Conservation (phyloP, 495 filamentous ascomycete genomes). For the Xylaria castorea region DNA sequence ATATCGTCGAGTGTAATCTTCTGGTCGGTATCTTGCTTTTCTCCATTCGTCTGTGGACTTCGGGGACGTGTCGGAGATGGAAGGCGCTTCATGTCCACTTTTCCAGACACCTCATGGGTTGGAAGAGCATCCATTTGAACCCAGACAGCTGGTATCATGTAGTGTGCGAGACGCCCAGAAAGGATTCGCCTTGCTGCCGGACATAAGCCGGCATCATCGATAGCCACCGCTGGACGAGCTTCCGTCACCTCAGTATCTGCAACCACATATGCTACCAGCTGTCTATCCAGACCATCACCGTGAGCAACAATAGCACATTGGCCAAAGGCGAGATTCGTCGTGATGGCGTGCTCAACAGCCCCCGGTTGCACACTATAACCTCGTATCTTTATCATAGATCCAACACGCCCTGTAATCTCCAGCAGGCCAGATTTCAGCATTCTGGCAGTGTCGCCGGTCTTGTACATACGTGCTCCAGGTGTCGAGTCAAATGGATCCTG, state of each 20-base stretch:
- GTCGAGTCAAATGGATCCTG: slow-evolving; percentile 50
- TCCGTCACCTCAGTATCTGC: slow-evolving; percentile 58
- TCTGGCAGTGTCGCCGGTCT: slow-evolving; percentile 73
- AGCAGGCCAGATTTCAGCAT: slow-evolving; percentile 66
- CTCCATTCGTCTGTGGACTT: slow-evolving; percentile 39
- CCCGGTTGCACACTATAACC: slow-evolving; percentile 72
- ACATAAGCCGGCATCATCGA: slow-evolving; percentile 67
- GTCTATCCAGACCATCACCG: slow-evolving; percentile 69
- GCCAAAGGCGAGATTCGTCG: slow-evolving; percentile 64
- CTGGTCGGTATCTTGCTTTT: slow-evolving; percentile 51
- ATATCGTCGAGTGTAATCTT: slow-evolving; percentile 61
- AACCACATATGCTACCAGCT: slow-evolving; percentile 73
- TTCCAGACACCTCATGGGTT: slow-evolving; percentile 71
- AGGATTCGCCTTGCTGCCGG: slow-evolving; percentile 62
- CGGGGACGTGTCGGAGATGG: slow-evolving; percentile 54
- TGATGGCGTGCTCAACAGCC: slow-evolving; percentile 68
- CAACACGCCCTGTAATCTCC: slow-evolving; percentile 76
- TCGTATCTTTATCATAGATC: slow-evolving; percentile 70
- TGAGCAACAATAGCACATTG: slow-evolving; percentile 65
- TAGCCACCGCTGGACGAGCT: slow-evolving; percentile 60
- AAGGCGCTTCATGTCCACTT: slow-evolving; percentile 68
- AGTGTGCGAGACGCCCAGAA: slow-evolving; percentile 65
- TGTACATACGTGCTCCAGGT: slow-evolving; percentile 63
- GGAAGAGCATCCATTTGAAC: slow-evolving; percentile 65
- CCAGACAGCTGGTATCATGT: slow-evolving; percentile 75